Base-by-base conservation (phyloP, 1,284 basidiomycete genomes). In the Marasmius oreades region DNA sequence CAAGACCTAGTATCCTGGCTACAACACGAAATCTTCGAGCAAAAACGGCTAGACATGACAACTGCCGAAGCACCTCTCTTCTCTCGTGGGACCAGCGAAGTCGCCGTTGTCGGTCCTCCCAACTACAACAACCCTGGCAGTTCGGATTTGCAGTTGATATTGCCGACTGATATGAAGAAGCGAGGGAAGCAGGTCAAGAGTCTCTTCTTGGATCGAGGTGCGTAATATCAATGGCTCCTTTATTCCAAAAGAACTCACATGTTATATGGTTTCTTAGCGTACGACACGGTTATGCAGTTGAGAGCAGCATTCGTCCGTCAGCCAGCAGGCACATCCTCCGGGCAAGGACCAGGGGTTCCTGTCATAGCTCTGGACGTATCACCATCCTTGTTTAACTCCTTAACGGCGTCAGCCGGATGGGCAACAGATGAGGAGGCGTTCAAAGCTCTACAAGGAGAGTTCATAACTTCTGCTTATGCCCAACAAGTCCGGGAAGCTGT, bases 11-110 rank as follows among this genome's bases (percentile, higher is more conserved):
- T 90, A 4, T 69, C 75, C 12, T 90, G 84, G 82, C 72, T 92
- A n/a, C 84, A 86, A 37, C 80, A 86, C 20, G 82, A 89, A 59
- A 85, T 92, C n/a, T 73, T 83, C 0, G 88, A 92, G 63, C 89
- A 90, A 70, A 87, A 84, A 65, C 83, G 84, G 1, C 76, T 84
- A n/a, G 90, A 92, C 62, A 67, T 79, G 1, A 74, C 79, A 2
- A 84, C 85, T 0, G 82, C 84, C 8, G 85, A 84, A 5, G 80
- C 80, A 2, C 69, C 76, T 0, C 64, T 67, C 1, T 66, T 77
- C 24, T 69, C 75, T 0, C 78, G 82, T 26, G 63, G 47, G 20
- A 20, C 24, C 16, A 39, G 42, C 23, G 51, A 24, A 33, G n/a
- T 36, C 7, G 34, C 51, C 31, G n/a, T 43, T 10, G 31, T 43